A percentile compares a stretch with the other conserved stretches of the same genome.
These are phyloP conservation scores for Blastomyces silverae DNA, from an alignment of 2,329 filamentous ascomycete genomes.

Conservation along the genomic window DNA sequence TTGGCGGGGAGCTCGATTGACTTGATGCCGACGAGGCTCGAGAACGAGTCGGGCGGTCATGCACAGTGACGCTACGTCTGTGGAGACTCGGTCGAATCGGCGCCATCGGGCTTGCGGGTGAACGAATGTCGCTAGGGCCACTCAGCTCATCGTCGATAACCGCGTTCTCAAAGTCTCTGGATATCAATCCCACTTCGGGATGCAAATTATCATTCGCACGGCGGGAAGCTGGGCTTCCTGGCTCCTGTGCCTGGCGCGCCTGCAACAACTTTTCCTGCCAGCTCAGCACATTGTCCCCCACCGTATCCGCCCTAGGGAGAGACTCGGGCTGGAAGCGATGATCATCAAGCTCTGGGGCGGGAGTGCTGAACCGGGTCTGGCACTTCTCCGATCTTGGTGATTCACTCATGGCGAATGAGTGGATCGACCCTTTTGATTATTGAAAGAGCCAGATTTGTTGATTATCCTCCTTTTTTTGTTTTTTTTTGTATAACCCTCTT, in stretches of 20 bases:
- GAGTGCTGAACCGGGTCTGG: constrained; percentile 57
- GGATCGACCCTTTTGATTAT: background rate
- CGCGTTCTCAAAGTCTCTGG: constrained; percentile 82
- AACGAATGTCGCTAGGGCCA: constrained; percentile 35
- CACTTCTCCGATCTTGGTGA: constrained; percentile 58
- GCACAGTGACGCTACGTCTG: constrained; percentile 33
- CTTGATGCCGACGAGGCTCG: constrained; percentile 49
- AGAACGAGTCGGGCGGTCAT: constrained; percentile 39
- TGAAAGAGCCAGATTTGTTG: constrained; percentile 10
- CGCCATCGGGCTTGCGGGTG: constrained; percentile 40
- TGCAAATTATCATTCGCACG: constrained; percentile 44
- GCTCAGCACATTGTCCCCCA: constrained; percentile 42
- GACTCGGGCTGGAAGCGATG: constrained; percentile 56
- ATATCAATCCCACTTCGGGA: constrained; percentile 39
- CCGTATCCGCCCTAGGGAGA: constrained; percentile 30
- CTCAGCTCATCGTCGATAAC: constrained; percentile 60
- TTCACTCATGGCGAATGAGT: constrained; percentile 41
- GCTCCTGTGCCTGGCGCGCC: background rate
- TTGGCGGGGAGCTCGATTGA: constrained; percentile 77
- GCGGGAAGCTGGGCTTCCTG: constrained; percentile 39
- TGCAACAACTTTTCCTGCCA: constrained; percentile 11
- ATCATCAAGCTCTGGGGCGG: constrained; percentile 68
- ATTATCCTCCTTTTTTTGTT: background rate
- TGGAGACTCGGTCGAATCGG: constrained; percentile 31
- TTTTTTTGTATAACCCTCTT: background rate